Evolutionary conservation across 345 rosid species (phyloP), one percentile per base, ranked within the genome.

Genomic region (Acer negundo): DNA sequence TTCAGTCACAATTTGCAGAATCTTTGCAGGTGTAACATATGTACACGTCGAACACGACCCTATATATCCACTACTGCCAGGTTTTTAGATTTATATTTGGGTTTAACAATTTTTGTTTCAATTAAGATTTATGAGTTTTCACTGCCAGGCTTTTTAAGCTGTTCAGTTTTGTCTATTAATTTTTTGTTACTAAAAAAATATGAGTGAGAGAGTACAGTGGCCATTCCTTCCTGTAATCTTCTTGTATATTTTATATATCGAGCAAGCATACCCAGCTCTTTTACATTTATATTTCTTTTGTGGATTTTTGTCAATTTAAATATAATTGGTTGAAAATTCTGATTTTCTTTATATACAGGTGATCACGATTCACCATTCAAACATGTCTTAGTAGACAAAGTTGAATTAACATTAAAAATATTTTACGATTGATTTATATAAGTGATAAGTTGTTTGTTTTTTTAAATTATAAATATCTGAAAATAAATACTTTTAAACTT

Each of bases 21-120:
- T 44, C 31, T 68, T 24, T 47, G 68, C 10, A 67, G 76, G 38
- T 82, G 84, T 80, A 80, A 75, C 82, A 78, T 73, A 75, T 75
- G 77, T 70, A 73, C 53, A 76, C 44, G 72, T 0, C 38, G 81
- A 76, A 19, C 74, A 23, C 74, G 74, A 65, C 66, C 17, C 35
- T 44, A 2, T 15, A 19, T 51, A 44, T 62, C 20, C 69, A n/a
- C n/a, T 40, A 35, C 62, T 47, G 47, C 61, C 69, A 23, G 46
- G 58, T 28, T 75, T 10, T 53, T 20, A 15, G 56, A 67, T 53
- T 67, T 63, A 7, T 51, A 46, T 10, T 58, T 0, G 70, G 46
- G 77, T 28, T 79, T 67, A 56, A 7, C 59, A 68, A 6, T 23
- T 72, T 78, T 72, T 75, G 20, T 53, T 62, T 20, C 77, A 24